These are phyloP conservation scores for Ascochyta rabiei DNA, from an alignment of 2,329 filamentous ascomycete species.

Conservation along the genomic window DNA sequence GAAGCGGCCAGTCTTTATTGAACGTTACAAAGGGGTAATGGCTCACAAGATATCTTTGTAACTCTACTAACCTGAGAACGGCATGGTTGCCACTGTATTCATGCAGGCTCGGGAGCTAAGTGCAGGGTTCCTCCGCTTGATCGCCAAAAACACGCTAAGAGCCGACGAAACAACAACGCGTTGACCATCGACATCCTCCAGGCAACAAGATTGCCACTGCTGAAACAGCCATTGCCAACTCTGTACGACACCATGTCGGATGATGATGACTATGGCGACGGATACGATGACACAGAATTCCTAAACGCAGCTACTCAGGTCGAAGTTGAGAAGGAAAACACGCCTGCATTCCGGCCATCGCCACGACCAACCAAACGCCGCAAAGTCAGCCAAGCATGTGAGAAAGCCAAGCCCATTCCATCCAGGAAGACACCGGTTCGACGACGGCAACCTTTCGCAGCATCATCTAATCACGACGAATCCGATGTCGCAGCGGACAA, in stretches of 20 bases:
- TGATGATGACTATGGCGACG: constrained; percentile 66
- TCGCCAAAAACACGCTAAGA: constrained; percentile 31
- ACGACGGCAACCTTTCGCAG: constrained; percentile 30
- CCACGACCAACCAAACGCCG: constrained; percentile 47
- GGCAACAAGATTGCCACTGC: constrained; percentile 22
- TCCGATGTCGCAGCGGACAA: constrained; percentile 14
- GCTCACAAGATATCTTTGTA: constrained; percentile 5
- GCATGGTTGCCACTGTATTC: constrained; percentile 6
- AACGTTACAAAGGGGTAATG: constrained; percentile 11
- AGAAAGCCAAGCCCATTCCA: constrained; percentile 30
- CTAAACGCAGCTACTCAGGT: constrained; percentile 64
- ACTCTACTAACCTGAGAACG: neutral
- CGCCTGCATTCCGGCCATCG: constrained; percentile 42
- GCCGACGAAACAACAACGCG: constrained; percentile 27
- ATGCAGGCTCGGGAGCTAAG: constrained; percentile 12
- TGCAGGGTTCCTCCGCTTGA: constrained; percentile 27
- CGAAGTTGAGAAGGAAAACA: constrained; percentile 49
- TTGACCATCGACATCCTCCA: constrained; percentile 13
- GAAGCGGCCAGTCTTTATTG: constrained; percentile 9
- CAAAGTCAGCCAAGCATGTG: constrained; percentile 36
- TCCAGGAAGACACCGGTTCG: constrained; percentile 22
- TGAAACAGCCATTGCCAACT: constrained; percentile 19
- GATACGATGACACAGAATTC: constrained; percentile 70
- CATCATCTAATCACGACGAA: constrained; percentile 35
- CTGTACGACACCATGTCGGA: constrained; percentile 29